These are phyloP conservation scores for Coemansia sp. DNA, from an alignment of 192 early-diverging fungal species.

Conservation along the genomic window DNA sequence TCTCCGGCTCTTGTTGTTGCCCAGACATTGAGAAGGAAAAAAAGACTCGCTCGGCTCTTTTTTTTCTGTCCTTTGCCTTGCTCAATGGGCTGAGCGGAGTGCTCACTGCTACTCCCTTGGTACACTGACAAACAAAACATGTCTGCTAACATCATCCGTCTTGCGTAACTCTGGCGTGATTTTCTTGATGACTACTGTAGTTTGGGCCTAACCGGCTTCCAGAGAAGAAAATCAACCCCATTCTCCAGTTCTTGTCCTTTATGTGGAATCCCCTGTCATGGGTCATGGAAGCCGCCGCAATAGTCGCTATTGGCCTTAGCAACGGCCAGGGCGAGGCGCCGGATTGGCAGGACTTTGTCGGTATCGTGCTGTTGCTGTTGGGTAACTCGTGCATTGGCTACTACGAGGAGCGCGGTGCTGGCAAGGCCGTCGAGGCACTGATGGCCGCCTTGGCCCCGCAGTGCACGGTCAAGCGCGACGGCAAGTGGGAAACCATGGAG, in stretches of 20 bases:
- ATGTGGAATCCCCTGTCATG: conserved; percentile 83
- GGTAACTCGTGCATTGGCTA: conserved; percentile 88
- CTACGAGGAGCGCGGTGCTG: conserved; percentile 87
- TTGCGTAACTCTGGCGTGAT: conserved; percentile 4
- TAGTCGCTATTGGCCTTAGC: conserved; percentile 76
- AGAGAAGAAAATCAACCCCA: conserved; percentile 77
- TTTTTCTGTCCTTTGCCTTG: neutral
- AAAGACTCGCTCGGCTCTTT: too few relatives aligned
- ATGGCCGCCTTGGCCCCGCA: conserved; percentile 91
- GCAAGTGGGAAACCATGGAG: conserved; percentile 77
- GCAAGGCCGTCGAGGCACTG: conserved; percentile 89
- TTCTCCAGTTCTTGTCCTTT: conserved; percentile 85
- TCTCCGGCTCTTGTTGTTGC: too few relatives aligned
- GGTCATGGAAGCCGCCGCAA: conserved; percentile 86
- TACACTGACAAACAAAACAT: neutral
- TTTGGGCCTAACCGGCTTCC: conserved; percentile 73
- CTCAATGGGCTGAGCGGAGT: neutral
- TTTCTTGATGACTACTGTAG: conserved; percentile 32
- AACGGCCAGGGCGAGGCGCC: conserved; percentile 69
- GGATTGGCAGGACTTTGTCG: conserved; percentile 86
- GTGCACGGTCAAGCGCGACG: conserved; percentile 86
- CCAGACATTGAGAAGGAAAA: neutral
- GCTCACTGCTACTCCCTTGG: neutral
- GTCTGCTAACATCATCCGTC: neutral
- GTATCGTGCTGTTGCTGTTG: conserved; percentile 78